Percentiles rank a stretch among this genome's conserved stretches.
These are phyloP conservation scores for Zasmidium angulare DNA, from an alignment of 2,329 filamentous ascomycete species.

Conservation along the genomic window DNA sequence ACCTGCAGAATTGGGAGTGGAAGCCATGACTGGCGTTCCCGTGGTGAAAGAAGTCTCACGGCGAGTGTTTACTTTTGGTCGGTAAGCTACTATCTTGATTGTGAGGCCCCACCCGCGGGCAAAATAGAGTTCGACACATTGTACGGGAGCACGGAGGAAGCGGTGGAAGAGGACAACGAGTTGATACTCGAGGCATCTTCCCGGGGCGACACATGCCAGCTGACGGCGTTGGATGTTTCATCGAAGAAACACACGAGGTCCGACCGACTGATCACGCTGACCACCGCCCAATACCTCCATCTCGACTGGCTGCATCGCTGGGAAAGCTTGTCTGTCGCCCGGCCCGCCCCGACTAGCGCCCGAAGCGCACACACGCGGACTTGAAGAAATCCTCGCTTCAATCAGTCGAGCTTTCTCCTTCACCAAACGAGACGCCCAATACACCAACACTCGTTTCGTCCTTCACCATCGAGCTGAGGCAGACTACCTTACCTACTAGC, in stretches of 20 bases:
- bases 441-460: slow-evolving; percentile 11
- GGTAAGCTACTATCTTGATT: background rate
- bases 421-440: slow-evolving; percentile 9
- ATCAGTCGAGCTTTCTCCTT: background rate
- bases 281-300: background rate
- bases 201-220: background rate
- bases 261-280: background rate
- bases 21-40: background rate
- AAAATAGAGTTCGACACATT: background rate
- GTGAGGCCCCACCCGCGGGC: background rate
- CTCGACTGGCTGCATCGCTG: slow-evolving; percentile 6
- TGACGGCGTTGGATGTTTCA: background rate
- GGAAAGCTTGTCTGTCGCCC: slow-evolving; percentile 4
- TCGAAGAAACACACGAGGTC: background rate
- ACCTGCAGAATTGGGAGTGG: background rate
- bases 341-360: background rate
- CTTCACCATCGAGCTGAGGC: slow-evolving; percentile 42
- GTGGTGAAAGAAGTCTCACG: background rate
- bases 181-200: background rate
- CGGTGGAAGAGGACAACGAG: background rate
- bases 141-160: background rate
- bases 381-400: background rate
- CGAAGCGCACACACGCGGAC: background rate
- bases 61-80: slow-evolving; percentile 1
- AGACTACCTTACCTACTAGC: slow-evolving; percentile 69